phyloP scores from a whole-genome alignment of 495 filamentous ascomycete genomes.

The Penicillium paradoxum region DNA sequence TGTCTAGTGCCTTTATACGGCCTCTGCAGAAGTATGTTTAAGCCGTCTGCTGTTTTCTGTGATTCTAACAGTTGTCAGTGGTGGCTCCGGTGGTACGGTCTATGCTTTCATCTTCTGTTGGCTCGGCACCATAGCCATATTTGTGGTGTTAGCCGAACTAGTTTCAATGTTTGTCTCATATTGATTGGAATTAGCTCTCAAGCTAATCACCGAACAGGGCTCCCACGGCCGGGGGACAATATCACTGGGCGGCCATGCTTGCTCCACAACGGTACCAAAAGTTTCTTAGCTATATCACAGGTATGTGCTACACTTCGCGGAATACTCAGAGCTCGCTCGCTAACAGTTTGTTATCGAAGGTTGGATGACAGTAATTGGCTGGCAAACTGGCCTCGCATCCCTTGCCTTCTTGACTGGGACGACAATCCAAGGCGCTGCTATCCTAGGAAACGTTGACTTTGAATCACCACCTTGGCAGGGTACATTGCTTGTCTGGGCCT shows the following conservation, averaged over 20 bases:
- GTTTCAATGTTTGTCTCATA: slow-evolving; percentile 29
- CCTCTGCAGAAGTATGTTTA: slow-evolving; percentile 17
- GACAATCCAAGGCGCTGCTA: slow-evolving; percentile 38
- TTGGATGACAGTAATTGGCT: slow-evolving; percentile 44
- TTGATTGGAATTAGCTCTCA: neutral
- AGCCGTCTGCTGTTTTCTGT: slow-evolving; percentile 14
- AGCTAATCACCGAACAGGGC: slow-evolving; percentile 27
- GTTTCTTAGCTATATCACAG: slow-evolving; percentile 47
- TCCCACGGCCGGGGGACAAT: slow-evolving; percentile 48
- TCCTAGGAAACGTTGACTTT: slow-evolving; percentile 34
- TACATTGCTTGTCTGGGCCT: slow-evolving; percentile 41
- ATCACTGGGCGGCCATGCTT: slow-evolving; percentile 51
- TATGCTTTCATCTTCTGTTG: slow-evolving; percentile 50
- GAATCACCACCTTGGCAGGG: slow-evolving; percentile 33
- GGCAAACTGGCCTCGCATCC: slow-evolving; percentile 39
- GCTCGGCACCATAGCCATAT: slow-evolving; percentile 27
- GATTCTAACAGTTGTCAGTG: slow-evolving; percentile 21
- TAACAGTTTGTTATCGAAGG: slow-evolving; percentile 18
- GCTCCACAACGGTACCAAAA: slow-evolving; percentile 33
- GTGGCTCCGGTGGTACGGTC: slow-evolving; percentile 48
- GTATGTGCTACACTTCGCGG: no score
- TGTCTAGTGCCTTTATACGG: neutral
- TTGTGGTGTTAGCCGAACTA: slow-evolving; percentile 35
- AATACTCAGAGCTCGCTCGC: no score
- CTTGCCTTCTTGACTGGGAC: slow-evolving; percentile 36